These are phyloP conservation scores for Rhododendron griersonianum DNA, from an alignment of 148 eudicot species.

Conservation along the genomic window DNA sequence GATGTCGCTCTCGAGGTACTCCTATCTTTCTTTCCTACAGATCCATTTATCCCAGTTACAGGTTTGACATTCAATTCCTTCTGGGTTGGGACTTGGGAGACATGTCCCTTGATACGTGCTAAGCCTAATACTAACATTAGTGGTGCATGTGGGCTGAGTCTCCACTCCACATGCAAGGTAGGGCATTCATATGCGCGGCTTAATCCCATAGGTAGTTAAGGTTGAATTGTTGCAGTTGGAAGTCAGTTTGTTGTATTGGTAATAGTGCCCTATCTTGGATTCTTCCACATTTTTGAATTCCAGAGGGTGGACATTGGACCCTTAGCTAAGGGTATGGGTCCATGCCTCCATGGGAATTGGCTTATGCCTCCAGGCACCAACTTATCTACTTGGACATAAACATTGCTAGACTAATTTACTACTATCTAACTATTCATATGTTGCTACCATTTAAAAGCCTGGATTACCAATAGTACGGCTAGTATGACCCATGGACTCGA, in stretches of 20 bases:
- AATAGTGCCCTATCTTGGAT: not conserved
- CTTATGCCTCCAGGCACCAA: not conserved
- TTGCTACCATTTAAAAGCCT: not conserved
- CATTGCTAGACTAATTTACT: not conserved
- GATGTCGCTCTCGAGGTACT: constrained; percentile 64
- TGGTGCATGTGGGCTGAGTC: not conserved
- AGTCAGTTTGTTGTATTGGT: not conserved
- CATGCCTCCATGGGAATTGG: not conserved
- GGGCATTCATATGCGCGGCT: not conserved
- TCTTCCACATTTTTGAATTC: not conserved
- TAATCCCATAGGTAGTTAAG: not conserved
- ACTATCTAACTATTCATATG: not conserved
- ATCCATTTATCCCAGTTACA: not conserved
- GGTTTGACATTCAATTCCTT: not conserved
- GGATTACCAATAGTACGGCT: not conserved
- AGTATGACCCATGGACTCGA: not conserved
- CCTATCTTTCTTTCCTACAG: not conserved
- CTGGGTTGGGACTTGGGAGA: not conserved
- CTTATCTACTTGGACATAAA: not conserved
- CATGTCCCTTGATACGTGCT: not conserved
- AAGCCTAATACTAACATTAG: not conserved
- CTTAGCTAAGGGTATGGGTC: not conserved
- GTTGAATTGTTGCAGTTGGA: not conserved
- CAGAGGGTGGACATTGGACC: not conserved
- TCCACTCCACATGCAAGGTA: not conserved